Conservation (phyloP, 2,329 filamentous ascomycete species). For the Diplodia seriata region DNA sequence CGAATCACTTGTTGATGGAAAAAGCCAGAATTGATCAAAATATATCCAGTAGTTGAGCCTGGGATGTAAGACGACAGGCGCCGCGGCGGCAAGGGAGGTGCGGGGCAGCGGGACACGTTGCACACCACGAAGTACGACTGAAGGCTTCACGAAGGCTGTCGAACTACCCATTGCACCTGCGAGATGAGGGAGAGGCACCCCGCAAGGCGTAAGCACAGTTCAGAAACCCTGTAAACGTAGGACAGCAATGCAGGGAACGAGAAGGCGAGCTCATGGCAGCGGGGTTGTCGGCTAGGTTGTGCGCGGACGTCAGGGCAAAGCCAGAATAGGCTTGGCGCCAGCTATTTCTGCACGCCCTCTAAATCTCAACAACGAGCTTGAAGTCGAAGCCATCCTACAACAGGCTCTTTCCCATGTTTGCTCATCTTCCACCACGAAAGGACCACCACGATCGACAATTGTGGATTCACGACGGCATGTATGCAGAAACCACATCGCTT, state of each 20-base stretch:
- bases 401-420: too few species aligned
- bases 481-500: too few species aligned
- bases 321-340: not conserved
- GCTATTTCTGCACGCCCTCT: too few species aligned
- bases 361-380: not conserved
- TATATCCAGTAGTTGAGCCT: not conserved
- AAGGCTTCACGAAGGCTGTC: not conserved
- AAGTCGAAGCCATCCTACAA: too few species aligned
- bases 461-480: too few species aligned
- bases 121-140: not conserved
- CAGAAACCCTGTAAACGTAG: not conserved
- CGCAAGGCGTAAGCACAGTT: not conserved
- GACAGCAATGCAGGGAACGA: not conserved
- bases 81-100: not conserved
- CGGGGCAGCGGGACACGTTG: not conserved
- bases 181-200: not conserved
- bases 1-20: not conserved
- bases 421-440: too few species aligned
- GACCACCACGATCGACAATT: too few species aligned
- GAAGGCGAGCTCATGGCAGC: not conserved
- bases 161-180: not conserved
- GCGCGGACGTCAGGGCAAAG: not conserved
- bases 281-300: slow-evolving; percentile 3
- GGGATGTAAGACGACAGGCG: not conserved
- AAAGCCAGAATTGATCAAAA: rapidly evolving